These are phyloP conservation scores for Dendrobium officinale DNA, from an alignment of 106 monocot genomes.

Conservation along the genomic window DNA sequence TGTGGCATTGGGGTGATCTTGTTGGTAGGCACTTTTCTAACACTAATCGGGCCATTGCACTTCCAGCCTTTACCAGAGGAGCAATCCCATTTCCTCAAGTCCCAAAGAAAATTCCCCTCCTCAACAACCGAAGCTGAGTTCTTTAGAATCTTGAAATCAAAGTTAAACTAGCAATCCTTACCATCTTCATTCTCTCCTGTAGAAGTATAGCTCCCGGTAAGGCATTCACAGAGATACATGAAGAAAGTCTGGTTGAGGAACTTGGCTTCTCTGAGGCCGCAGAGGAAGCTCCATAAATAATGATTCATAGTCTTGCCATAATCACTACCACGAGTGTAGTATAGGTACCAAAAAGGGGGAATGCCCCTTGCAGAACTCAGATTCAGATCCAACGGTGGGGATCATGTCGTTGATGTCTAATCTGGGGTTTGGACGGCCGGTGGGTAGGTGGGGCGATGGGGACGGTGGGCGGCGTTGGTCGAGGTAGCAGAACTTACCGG, in stretches of 20 bases:
- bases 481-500: conserved; percentile 76
- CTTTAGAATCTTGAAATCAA: conserved; percentile 86
- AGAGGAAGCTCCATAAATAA: conserved; percentile 84
- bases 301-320: conserved; percentile 93
- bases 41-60: not conserved
- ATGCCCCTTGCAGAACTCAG: conserved; percentile 41
- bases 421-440: conserved; percentile 34
- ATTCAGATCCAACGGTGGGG: conserved; percentile 68
- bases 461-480: conserved; percentile 31
- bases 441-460: not conserved
- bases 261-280: conserved; percentile 78
- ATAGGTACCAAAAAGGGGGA: no score
- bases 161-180: conserved; percentile 90
- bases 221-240: conserved; percentile 73
- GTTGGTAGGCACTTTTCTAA: conserved; percentile 30
- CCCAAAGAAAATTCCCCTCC: conserved; percentile 69
- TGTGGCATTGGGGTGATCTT: conserved; percentile 73
- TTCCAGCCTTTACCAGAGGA: no score
- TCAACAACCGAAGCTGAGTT: conserved; percentile 74
- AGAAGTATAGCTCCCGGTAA: conserved; percentile 42
- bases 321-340: conserved; percentile 73
- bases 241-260: conserved; percentile 84
- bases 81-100: conserved; percentile 34
- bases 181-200: conserved; percentile 64
- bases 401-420: conserved; percentile 74